Evolutionary conservation across 2,329 filamentous ascomycete species (phyloP).

Genomic region (Blumeriella jaapii): DNA sequence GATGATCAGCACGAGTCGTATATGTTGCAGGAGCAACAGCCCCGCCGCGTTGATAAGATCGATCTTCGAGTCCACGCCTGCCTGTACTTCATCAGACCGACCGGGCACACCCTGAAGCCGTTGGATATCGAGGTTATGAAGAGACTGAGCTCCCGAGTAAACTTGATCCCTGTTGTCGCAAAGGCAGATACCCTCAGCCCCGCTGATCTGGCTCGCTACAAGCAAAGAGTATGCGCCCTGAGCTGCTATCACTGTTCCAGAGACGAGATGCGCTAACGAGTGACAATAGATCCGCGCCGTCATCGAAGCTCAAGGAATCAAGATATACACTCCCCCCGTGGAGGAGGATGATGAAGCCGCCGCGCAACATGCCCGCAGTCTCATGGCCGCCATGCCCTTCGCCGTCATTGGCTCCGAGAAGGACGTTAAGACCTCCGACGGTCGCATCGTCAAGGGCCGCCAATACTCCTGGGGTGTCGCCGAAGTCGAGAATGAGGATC

Average conservation of each 20-base stretch:
- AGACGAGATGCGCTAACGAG: conserved; percentile 23
- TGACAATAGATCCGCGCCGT: conserved; percentile 79
- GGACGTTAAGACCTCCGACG: conserved; percentile 93
- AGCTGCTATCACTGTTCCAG: conserved; percentile 1
- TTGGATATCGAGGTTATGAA: conserved; percentile 99
- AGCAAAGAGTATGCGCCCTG: conserved; percentile 62
- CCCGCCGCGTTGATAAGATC: conserved; percentile 95
- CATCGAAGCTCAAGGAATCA: conserved; percentile 97
- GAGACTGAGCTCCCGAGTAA: conserved; percentile 93
- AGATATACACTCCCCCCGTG: conserved; percentile 95
- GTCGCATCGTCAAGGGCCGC: conserved; percentile 94
- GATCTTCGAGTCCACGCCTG: conserved; percentile 97
- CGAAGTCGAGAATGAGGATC: conserved; percentile 98
- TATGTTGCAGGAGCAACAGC: conserved; percentile 99
- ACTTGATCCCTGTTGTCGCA: conserved; percentile 94
- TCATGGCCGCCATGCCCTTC: conserved; percentile 97
- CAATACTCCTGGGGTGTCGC: conserved; percentile 99
- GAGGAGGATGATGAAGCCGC: conserved; percentile 98
- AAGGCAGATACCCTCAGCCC: conserved; percentile 98
- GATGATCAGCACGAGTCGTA: conserved; percentile 99
- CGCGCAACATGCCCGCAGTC: conserved; percentile 82
- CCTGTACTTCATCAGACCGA: conserved; percentile 98
- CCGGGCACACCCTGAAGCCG: conserved; percentile 95
- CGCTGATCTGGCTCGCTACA: conserved; percentile 82
- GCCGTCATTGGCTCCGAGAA: conserved; percentile 98